Percentiles rank a stretch among this genome's conserved stretches.
These are phyloP conservation scores for Epichloe coenophiala DNA, from an alignment of 2,329 filamentous ascomycete genomes.

Conservation along the genomic window DNA sequence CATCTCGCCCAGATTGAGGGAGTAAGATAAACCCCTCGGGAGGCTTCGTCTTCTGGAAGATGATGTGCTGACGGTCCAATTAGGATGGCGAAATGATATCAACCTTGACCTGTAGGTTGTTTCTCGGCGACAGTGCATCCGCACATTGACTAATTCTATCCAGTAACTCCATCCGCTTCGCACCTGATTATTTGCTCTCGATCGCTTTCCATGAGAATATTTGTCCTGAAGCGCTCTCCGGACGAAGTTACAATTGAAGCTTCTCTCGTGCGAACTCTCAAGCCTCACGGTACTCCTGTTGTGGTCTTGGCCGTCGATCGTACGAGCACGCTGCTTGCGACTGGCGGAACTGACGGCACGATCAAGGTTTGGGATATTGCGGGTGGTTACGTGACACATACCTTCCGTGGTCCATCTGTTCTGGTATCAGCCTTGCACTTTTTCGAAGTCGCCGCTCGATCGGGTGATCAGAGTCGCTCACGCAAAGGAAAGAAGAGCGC, in stretches of 20 bases:
- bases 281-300: conserved; percentile 82
- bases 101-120: conserved; percentile 46
- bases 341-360: conserved; percentile 81
- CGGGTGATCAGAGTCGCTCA: conserved; percentile 13
- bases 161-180: conserved; percentile 76
- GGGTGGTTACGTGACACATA: conserved; percentile 85
- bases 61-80: background rate
- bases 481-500: conserved; percentile 22
- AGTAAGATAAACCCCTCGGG: conserved; percentile 30
- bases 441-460: conserved; percentile 61
- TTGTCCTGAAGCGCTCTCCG: conserved; percentile 49
- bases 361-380: conserved; percentile 96
- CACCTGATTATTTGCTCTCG: conserved; percentile 86
- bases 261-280: conserved; percentile 64
- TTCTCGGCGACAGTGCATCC: background rate
- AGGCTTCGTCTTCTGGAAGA: background rate
- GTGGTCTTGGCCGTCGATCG: conserved; percentile 74
- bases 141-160: conserved; percentile 7
- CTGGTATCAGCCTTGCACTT: conserved; percentile 85
- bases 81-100: conserved; percentile 73
- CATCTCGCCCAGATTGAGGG: conserved; percentile 81
- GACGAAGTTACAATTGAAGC: conserved; percentile 46
- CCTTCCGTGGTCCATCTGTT: conserved; percentile 84
- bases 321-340: conserved; percentile 81
- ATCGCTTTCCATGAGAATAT: conserved; percentile 93